Conservation (phyloP, 306 rosid species). For the Oemleria cerasiformis region DNA sequence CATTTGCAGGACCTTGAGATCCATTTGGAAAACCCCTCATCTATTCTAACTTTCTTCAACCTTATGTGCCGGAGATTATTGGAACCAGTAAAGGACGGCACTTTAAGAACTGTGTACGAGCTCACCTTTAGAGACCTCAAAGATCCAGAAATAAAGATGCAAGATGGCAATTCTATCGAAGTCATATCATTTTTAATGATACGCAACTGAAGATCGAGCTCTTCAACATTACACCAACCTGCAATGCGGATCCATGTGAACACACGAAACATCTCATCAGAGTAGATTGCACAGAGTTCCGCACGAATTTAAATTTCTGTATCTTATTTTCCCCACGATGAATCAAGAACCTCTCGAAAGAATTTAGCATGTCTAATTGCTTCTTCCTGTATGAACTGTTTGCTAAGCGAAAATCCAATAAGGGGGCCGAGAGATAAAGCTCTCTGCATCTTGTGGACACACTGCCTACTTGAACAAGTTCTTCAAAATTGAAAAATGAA, state of each 20-base stretch:
- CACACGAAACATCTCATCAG: not conserved
- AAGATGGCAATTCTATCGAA: not conserved
- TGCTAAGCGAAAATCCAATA: not conserved
- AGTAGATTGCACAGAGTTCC: not conserved
- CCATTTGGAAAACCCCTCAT: not conserved
- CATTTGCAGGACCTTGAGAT: conserved; percentile 10
- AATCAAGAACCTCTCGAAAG: not conserved
- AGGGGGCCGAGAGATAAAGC: not conserved
- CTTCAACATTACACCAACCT: conserved; percentile 5
- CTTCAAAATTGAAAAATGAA: not conserved
- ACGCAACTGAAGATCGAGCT: not conserved
- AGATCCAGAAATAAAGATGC: not conserved
- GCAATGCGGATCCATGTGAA: not conserved
- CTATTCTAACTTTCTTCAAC: not conserved
- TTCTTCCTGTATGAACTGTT: not conserved
- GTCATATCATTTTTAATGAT: not conserved
- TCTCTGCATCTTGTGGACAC: conserved; percentile 1
- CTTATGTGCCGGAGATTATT: not conserved
- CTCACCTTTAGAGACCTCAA: not conserved
- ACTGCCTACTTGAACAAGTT: not conserved
- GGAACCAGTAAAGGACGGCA: not conserved
- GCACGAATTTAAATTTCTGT: not conserved
- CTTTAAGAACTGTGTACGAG: not conserved
- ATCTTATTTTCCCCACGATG: not conserved
- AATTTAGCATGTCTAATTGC: not conserved